Base-by-base conservation (phyloP, 106 monocot genomes). In the Alisma plantagoaquatica region DNA sequence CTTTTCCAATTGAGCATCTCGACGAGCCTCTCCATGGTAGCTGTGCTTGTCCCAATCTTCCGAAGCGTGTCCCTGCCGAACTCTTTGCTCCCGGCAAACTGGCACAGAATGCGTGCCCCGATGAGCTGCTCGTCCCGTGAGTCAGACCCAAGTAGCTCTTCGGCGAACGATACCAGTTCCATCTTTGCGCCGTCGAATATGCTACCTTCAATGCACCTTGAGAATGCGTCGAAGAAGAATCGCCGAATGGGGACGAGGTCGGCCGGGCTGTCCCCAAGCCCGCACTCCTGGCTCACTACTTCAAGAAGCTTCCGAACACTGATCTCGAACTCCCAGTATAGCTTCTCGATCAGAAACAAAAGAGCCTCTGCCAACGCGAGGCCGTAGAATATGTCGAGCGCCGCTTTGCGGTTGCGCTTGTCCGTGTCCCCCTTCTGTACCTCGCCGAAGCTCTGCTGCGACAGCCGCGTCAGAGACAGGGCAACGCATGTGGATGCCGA, bases 1-100 rank as follows among this genome's bases (percentile, higher is more conserved):
- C n/a, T n/a, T n/a, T n/a, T n/a, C 85, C 85, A 86, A 43, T 64
- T 80, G 16, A 86, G 63, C 76, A 86, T 86, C 26, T 86, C 80
- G 2, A 77, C 47, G 31, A 86, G 60, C 42, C 80, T 52, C 62
- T 86, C 81, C 2, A 80, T 74, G 19, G 66, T 55, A 4, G 54
- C 2, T 8, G 60, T 41, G 3, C 69, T 65, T 10, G 70, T 64
- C 1, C 80, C 77, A 14, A 86, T 58, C 62, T 81, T 86, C 26
- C 86, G 58, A 2, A 81, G 60, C 3, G 80, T 77, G 17, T 73
- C 73, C 6, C 16, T 15, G 23, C 79, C 43, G 28, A 74, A 77
- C 5, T 52, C 43, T 0, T 58, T 23, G 60, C 32, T 66, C 0
- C 32, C 28, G 1, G 28, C 70, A 49, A 77, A 77, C 26, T 43